phyloP scores from a whole-genome alignment of 129 eudicot species.

The Erigeron canadensis region DNA sequence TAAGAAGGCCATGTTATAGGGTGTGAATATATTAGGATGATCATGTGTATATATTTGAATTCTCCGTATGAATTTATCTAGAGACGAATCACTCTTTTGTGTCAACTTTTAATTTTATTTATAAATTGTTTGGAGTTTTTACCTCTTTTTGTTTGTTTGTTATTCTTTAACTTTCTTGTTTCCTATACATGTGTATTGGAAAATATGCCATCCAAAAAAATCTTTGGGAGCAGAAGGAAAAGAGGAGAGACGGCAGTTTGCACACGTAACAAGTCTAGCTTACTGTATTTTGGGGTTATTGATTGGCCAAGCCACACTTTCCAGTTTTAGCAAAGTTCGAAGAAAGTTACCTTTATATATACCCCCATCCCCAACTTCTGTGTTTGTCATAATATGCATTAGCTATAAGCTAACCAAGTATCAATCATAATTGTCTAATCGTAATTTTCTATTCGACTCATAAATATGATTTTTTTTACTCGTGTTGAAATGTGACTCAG shows the following conservation, averaged over 20 bases:
- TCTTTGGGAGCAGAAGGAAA: not conserved
- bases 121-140: no score
- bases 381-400: no score
- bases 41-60: not conserved
- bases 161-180: not conserved
- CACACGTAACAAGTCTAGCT: slow-evolving; percentile 16
- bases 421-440: no score
- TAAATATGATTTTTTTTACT: no score
- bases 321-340: slow-evolving; percentile 29
- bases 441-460: no score
- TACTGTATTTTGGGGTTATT: slow-evolving; percentile 3
- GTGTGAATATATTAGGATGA: no score
- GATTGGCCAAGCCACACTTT: slow-evolving; percentile 27
- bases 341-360: not conserved
- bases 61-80: no score
- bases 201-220: slow-evolving; percentile 9
- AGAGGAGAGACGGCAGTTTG: slow-evolving; percentile 18
- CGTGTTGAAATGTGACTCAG: no score
- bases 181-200: not conserved
- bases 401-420: no score
- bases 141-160: not conserved
- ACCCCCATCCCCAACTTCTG: slow-evolving; percentile 7
- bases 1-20: no score
- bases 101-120: no score
- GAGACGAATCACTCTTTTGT: no score